phyloP scores from a whole-genome alignment of 768 basidiomycete species.

The Suillus bovinus region DNA sequence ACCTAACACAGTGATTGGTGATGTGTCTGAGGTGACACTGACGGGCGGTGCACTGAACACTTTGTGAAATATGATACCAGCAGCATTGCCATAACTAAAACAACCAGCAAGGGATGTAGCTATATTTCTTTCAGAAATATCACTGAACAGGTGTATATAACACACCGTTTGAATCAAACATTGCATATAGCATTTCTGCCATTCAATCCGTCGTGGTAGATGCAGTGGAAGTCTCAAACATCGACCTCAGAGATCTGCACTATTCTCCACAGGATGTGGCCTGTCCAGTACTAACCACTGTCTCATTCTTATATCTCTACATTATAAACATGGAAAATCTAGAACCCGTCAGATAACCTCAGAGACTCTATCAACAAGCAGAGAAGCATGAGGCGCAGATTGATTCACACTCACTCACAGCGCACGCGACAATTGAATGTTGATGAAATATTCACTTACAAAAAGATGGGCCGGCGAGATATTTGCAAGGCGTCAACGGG shows the following conservation, averaged over 20 bases:
- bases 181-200: constrained; percentile 85
- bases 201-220: constrained; percentile 75
- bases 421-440: too few relatives aligned
- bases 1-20: constrained; percentile 36
- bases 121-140: constrained; percentile 23
- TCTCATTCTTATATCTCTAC: constrained; percentile 54
- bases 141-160: neutral
- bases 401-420: too few relatives aligned
- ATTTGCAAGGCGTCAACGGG: too few relatives aligned
- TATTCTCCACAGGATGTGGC: constrained; percentile 67
- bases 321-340: too few relatives aligned
- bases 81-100: constrained; percentile 94
- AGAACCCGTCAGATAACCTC: too few relatives aligned
- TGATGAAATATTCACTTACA: too few relatives aligned
- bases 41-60: constrained; percentile 60
- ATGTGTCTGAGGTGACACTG: constrained; percentile 33
- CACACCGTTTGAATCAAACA: constrained; percentile 77
- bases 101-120: constrained; percentile 74
- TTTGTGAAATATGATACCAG: constrained; percentile 91
- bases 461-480: too few relatives aligned
- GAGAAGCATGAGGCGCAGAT: too few relatives aligned
- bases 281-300: constrained; percentile 86
- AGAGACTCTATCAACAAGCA: too few relatives aligned
- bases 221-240: constrained; percentile 73
- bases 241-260: constrained; percentile 74